These are phyloP conservation scores for Talaromyces sp. DNA, from an alignment of 2,329 filamentous ascomycete species.

Conservation along the genomic window DNA sequence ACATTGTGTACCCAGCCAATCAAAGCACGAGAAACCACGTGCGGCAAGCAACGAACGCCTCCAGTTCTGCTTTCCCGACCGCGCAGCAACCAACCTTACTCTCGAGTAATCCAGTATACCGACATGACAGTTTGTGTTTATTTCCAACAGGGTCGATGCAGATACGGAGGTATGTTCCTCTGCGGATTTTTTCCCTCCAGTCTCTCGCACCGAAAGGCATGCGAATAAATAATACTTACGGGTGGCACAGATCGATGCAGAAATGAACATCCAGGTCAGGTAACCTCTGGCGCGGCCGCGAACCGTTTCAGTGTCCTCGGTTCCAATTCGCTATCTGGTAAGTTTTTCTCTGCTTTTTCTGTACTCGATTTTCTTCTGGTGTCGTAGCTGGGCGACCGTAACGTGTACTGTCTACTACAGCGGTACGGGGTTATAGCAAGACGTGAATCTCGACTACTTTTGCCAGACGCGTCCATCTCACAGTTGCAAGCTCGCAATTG, in stretches of 20 bases:
- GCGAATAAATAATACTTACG: background rate
- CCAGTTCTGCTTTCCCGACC: background rate
- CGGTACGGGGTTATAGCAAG: background rate
- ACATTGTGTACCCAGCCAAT: background rate
- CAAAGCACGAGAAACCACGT: background rate
- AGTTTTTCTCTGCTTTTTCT: no score
- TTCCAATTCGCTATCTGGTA: constrained; percentile 23
- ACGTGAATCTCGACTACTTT: no score
- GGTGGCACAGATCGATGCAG: constrained; percentile 50
- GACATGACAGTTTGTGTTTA: constrained; percentile 55
- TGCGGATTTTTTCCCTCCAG: background rate
- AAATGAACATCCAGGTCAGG: constrained; percentile 52
- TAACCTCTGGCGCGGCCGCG: constrained; percentile 33
- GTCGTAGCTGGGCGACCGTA: background rate
- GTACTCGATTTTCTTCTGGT: background rate
- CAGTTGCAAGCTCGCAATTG: background rate
- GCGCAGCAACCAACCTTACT: background rate
- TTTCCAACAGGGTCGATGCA: constrained; percentile 61
- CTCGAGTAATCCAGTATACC: background rate
- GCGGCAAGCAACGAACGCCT: background rate
- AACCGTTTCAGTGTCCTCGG: constrained; percentile 57
- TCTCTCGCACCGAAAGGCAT: background rate
- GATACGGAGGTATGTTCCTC: constrained; percentile 52
- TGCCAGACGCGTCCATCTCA: background rate
- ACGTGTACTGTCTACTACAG: background rate